phyloP scores from a whole-genome alignment of 2,329 filamentous ascomycete species.

The Pseudogymnoascus sp. region DNA sequence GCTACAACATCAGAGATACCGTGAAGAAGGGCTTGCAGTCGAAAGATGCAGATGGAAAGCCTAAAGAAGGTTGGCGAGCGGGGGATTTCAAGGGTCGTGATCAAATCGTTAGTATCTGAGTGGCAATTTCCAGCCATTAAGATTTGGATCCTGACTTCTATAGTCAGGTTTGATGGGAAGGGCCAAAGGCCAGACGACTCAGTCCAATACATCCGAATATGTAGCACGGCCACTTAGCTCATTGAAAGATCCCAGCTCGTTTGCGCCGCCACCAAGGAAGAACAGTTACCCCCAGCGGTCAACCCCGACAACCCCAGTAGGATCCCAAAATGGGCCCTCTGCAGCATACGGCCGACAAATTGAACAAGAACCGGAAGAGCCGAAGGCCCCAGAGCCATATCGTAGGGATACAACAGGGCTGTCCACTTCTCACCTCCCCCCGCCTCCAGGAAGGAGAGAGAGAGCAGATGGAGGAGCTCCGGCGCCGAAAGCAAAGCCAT shows the following conservation, averaged over 20 bases:
- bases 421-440: conserved; percentile 51
- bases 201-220: conserved; percentile 14
- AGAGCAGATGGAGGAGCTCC: conserved; percentile 23
- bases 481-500: conserved; percentile 25
- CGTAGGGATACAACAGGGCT: conserved; percentile 55
- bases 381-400: conserved; percentile 48
- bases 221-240: conserved; percentile 47
- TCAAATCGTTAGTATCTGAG: conserved; percentile 25
- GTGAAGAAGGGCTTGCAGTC: conserved; percentile 50
- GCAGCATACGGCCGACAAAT: conserved; percentile 7
- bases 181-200: conserved; percentile 24
- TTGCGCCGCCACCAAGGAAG: conserved; percentile 61
- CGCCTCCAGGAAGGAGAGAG: conserved; percentile 47
- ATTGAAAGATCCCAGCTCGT: conserved; percentile 57
- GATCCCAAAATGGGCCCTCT: not conserved
- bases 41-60: conserved; percentile 44
- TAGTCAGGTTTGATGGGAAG: conserved; percentile 32
- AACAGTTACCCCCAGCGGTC: conserved; percentile 12
- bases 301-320: not conserved
- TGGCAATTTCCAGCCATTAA: not conserved
- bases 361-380: conserved; percentile 27
- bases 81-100: conserved; percentile 34
- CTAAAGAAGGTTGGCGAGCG: conserved; percentile 46
- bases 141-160: not conserved
- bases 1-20: conserved; percentile 35